Base-by-base conservation (phyloP, 352 stramenopile genomes). In the Globisporangium nodosum region DNA sequence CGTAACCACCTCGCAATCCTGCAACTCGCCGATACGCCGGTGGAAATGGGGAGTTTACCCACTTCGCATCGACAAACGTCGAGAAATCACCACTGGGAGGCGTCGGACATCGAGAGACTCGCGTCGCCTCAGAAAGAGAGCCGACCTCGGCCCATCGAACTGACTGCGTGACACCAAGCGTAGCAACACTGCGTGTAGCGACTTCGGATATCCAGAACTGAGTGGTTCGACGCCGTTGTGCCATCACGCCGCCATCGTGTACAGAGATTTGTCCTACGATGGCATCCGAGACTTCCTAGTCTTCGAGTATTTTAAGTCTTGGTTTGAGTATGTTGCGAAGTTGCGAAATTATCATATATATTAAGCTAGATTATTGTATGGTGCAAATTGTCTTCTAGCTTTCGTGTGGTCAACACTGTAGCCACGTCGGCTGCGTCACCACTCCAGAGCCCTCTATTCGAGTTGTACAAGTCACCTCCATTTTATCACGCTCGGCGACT, bases 1-100 rank as follows among this genome's bases (percentile, higher is more conserved):
- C 72, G 61, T 1, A 66, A 78, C 27, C 64, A 81, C 45, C 30
- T 81, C 4, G 52, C 72, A 3, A 65, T 75, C 33, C 51, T 81
- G 4, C 72, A 81, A 21, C 64, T 58, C n/a, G 69, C 69, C 24
- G 71, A 78, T 52, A 53, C 49, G 31, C 16, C 57, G 7, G 35
- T 63, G 37, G 42, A 53, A 21, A 15, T 62, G 51, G 8, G 1
- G 11, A 3, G 5, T 13, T 11, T 18, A 15, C 16, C n/a, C 3
- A 6, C 27, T 45, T 2, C 6, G 3, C 27, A 15, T 12, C 43
- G 13, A 35, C 54, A 47, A 31, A 27, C 5, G 18, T 18, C 2
- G 11, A 3, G 37, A 18, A 11, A 42, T 42, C 20, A 27, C 45
- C 7, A 31, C 20, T 15, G n/a, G 45, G 45, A 24, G n/a, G 11